Base-by-base conservation (phyloP, 2,329 filamentous ascomycete species). In the Metarhizium humberi region DNA sequence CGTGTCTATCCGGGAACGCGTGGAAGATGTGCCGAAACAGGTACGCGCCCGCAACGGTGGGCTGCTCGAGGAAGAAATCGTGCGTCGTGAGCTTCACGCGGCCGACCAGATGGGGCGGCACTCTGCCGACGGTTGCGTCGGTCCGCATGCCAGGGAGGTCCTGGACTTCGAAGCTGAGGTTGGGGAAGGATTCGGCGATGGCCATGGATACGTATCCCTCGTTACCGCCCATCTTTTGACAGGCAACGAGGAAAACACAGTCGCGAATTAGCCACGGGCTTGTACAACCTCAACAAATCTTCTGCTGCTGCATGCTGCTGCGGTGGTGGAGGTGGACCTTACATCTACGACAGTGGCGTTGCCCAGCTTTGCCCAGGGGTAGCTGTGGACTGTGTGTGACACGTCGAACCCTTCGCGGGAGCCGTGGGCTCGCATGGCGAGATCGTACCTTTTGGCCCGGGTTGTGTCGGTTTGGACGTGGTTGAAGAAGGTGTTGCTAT, bases 1-100 rank as follows among this genome's bases (percentile, higher is more conserved):
- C 69, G 53, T 77, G 73, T 20, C 71, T 71, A 49, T 80, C 78
- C 0, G 78, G 73, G 66, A 78, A 80, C 66, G 81, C 78, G 64
- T 84, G 79, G 32, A 84, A 67, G 56, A 83, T 78, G 68, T 75
- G 74, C 47, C 77, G 75, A 64, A 81, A 73, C 54, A 80, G 68
- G 66, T 81, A 83, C 34, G 80, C 67, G 58, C 78, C 77, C 1
- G 77, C 79, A 1, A 64, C 71, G 7, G 77, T 69, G 0, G 74
- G 71, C 63, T 84, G 80, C 34, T 72, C 69, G 3, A 69, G 64
- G 63, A 81, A 79, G 62, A 84, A 80, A 62, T 81, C 75, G 63
- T 84, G 78, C 3, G 67, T 68, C 56, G 68, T 66, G 62, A 76
- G 68, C 32, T 56, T 58, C 32, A 77, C 69, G 30, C 73, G 59